phyloP scores from a whole-genome alignment of 768 basidiomycete genomes.

The Mrakia blollopis region DNA sequence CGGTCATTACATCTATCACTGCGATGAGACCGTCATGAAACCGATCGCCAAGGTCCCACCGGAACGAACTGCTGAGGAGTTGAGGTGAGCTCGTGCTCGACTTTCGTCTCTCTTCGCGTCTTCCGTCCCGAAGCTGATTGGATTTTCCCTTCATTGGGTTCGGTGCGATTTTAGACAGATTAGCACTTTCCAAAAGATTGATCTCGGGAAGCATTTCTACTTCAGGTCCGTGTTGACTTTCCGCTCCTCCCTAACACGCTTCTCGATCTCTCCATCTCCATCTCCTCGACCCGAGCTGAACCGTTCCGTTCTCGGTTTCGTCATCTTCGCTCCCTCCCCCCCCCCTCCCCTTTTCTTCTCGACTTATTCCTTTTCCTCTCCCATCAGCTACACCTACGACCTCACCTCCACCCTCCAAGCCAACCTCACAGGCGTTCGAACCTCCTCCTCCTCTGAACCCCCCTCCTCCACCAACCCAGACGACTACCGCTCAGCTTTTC shows the following conservation, averaged over 20 bases:
- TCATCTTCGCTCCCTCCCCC: too few relatives aligned
- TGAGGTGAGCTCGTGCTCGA: constrained; percentile 51
- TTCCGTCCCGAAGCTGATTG: background rate
- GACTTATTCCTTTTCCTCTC: background rate
- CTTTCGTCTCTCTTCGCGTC: background rate
- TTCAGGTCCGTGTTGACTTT: constrained; percentile 65
- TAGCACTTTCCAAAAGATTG: constrained; percentile 90
- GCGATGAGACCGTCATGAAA: constrained; percentile 81
- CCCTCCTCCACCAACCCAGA: background rate
- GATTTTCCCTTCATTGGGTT: too few relatives aligned
- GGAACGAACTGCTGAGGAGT: constrained; percentile 83
- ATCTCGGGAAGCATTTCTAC: constrained; percentile 99
- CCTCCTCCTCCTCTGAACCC: background rate
- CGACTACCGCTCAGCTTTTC: constrained; percentile 43
- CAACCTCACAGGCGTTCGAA: constrained; percentile 63
- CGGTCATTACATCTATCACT: constrained; percentile 63
- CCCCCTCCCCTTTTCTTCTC: too few relatives aligned
- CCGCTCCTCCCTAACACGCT: background rate
- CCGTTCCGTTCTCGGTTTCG: too few relatives aligned
- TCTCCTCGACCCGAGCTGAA: background rate
- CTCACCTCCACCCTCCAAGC: constrained; percentile 91
- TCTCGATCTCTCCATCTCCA: background rate
- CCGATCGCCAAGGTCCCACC: constrained; percentile 43
- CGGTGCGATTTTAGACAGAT: constrained; percentile 52
- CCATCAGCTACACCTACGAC: constrained; percentile 83